Conservation (phyloP, 2,329 filamentous ascomycete genomes). For the Trichophyton schoenleinii region DNA sequence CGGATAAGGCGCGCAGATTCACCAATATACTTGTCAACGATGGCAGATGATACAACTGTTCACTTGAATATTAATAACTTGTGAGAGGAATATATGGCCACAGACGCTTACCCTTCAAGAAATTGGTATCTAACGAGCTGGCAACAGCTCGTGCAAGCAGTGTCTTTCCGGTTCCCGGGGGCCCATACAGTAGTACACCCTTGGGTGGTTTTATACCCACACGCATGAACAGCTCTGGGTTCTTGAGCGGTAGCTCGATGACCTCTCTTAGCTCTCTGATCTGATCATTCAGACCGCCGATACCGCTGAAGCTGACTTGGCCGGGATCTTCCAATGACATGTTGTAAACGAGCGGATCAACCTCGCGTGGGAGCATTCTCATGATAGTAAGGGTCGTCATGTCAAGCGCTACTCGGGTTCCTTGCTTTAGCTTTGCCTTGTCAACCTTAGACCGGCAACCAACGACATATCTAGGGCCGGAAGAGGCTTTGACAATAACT, state of each 20-base stretch:
- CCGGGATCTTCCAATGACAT: slow-evolving; percentile 98
- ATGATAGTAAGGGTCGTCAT: slow-evolving; percentile 99
- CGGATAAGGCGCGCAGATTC: slow-evolving; percentile 93
- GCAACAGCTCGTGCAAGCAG: slow-evolving; percentile 87
- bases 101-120: slow-evolving; percentile 65
- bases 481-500: slow-evolving; percentile 99
- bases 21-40: slow-evolving; percentile 99
- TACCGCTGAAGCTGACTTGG: slow-evolving; percentile 93
- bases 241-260: slow-evolving; percentile 95
- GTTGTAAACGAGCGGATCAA: slow-evolving; percentile 97
- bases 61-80: background rate
- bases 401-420: slow-evolving; percentile 90
- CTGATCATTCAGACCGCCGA: slow-evolving; percentile 95
- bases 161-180: slow-evolving; percentile 94
- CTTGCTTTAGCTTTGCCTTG: slow-evolving; percentile 93
- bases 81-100: background rate
- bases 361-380: slow-evolving; percentile 97
- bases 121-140: slow-evolving; percentile 94
- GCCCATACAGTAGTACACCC: slow-evolving; percentile 89
- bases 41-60: slow-evolving; percentile 89
- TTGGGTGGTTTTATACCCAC: slow-evolving; percentile 99
- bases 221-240: slow-evolving; percentile 90
- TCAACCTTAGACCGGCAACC: slow-evolving; percentile 98
- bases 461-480: slow-evolving; percentile 92
- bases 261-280: slow-evolving; percentile 95